Base-by-base conservation (phyloP, 2,329 filamentous ascomycete species). In the Aspergillus pseudotamarii region DNA sequence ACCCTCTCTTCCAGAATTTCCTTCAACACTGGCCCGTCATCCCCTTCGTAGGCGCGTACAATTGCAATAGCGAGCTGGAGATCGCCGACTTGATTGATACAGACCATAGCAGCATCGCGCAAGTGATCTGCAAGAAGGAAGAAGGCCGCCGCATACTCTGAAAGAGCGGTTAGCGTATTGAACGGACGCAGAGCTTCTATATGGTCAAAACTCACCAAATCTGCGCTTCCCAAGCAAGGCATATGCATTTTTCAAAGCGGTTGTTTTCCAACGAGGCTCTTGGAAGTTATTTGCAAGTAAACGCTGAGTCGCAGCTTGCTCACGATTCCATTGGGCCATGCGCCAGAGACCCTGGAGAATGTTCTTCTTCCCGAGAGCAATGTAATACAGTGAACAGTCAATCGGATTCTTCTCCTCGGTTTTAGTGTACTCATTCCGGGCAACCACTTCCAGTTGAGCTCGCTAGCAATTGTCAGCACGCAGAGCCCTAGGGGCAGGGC, bases 181-280 rank as follows among this genome's bases (percentile, higher is more conserved):
- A 32, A 51, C 16, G 28, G 14, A 57, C 26, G 19, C 34, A 32
- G 43, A 46, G 5, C 28, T 21, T 12, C 26, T 26, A 12, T n/a
- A 6, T 51, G 59, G 14, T 9, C 6, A 16, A 10, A n/a, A 73
- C 84, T 73, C 78, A 93, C 91, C 87, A 75, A 97, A 97, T 57
- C 95, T 86, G 51, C 93, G 87, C 78, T 93, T 96, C 68, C 94
- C 95, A 74, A 99, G 89, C 60, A 99, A 79, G 3, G 95, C 94
- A 78, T 97, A 99, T 0, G 95, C 95, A 75, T 99, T 99, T 79
- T 99, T 99, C 64, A 96, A 81, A 0, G 95, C 95, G 5, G 92
- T 88, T 1, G 91, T 96, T 75, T 87, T 91, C 92, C 95, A 98
- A 69, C 92, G 90, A 0, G 89, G 85, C 65, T 97, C 91, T 4